A percentile compares a stretch with the other conserved stretches of the same genome.
phyloP scores from a whole-genome alignment of 768 basidiomycete genomes.

The Hygrophoropsis aurantiaca region DNA sequence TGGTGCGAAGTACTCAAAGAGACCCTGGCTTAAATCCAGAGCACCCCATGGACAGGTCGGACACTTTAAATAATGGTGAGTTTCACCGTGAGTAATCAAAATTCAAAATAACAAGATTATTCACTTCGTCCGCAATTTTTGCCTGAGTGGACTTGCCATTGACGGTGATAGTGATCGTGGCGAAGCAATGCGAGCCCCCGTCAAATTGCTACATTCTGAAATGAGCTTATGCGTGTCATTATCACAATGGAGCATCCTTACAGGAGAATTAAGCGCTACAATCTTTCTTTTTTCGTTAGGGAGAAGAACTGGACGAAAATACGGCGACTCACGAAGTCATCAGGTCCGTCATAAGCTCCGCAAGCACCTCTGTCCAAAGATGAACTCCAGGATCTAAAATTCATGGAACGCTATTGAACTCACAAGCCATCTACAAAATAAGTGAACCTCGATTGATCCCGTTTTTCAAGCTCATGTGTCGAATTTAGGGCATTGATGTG shows the following conservation, averaged over 20 bases:
- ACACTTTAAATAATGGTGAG: constrained; percentile 31
- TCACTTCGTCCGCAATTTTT: constrained; percentile 44
- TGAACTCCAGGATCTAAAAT: too few relatives aligned
- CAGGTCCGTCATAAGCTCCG: constrained; percentile 18
- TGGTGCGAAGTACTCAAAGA: constrained; percentile 44
- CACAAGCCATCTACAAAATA: constrained; percentile 26
- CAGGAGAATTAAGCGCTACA: constrained; percentile 42
- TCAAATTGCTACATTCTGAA: constrained; percentile 35
- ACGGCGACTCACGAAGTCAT: constrained; percentile 22
- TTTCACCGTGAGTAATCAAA: background rate
- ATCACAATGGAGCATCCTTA: constrained; percentile 16
- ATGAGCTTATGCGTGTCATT: background rate
- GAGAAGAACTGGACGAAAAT: background rate
- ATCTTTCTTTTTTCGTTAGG: constrained; percentile 28
- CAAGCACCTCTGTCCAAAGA: constrained; percentile 40
- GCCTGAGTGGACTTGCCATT: constrained; percentile 38
- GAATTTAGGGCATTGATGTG: constrained; percentile 1
- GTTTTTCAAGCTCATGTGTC: constrained; percentile 9
- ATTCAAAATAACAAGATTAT: constrained; percentile 9
- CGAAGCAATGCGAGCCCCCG: constrained; percentile 41
- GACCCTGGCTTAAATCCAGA: constrained; percentile 46
- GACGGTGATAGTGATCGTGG: constrained; percentile 43
- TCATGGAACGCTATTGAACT: constrained; percentile 2
- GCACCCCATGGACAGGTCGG: constrained; percentile 35
- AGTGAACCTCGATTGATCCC: constrained; percentile 21